Conservation (phyloP, 495 filamentous ascomycete genomes). For the Viridothelium virens region DNA sequence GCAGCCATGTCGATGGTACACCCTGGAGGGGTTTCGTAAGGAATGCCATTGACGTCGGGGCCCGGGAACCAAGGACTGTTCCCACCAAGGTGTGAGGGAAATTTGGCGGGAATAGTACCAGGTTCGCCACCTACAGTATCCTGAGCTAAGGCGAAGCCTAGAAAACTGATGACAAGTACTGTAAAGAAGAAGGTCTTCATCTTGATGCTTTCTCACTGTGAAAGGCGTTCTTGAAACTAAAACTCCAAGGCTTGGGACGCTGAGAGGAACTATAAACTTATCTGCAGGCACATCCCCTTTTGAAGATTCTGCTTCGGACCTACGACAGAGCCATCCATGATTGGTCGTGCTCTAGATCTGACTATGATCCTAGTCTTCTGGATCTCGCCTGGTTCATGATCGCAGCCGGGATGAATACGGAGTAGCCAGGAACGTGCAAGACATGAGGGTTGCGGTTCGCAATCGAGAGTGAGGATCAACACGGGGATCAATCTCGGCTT, state of each 20-base stretch:
- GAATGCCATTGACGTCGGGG: constrained; percentile 49
- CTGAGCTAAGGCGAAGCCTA: not conserved
- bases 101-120: constrained; percentile 21
- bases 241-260: not conserved
- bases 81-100: constrained; percentile 44
- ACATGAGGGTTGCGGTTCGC: not conserved
- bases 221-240: not conserved
- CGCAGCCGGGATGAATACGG: not conserved
- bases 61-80: constrained; percentile 50
- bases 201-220: not conserved
- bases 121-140: not conserved
- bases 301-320: not conserved
- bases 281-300: not conserved
- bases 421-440: not conserved
- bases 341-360: not conserved
- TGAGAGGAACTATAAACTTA: not conserved
- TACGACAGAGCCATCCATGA: not conserved
- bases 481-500: too few species aligned
- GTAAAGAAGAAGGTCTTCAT: not conserved
- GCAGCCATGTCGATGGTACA: constrained; percentile 50
- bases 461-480: not conserved
- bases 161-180: not conserved
- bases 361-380: not conserved
- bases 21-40: constrained; percentile 40
- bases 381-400: not conserved